phyloP scores from a whole-genome alignment of 2,329 filamentous ascomycete species.

The Orbilia ellipsospora region DNA sequence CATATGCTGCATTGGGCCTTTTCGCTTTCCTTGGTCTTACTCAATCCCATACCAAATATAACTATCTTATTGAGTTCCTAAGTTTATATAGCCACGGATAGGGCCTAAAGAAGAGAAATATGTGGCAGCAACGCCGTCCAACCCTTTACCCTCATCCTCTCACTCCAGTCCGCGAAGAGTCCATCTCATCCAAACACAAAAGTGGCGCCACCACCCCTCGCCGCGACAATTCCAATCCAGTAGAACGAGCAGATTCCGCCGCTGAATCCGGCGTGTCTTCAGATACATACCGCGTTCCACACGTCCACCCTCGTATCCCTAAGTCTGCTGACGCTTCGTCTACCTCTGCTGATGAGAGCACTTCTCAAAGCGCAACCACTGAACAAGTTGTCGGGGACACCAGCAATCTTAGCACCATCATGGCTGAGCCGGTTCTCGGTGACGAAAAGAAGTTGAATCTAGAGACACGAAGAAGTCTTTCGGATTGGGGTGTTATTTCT shows the following conservation, averaged over 20 bases:
- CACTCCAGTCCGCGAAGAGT: conserved; percentile 48
- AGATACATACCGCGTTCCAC: neutral
- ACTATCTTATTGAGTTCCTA: neutral
- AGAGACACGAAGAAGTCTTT: conserved; percentile 7
- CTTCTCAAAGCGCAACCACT: neutral
- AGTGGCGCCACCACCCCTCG: neutral
- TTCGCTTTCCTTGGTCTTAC: neutral
- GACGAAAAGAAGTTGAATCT: conserved; percentile 8
- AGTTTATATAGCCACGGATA: too few species aligned
- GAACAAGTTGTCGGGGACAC: neutral
- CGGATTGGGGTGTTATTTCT: conserved; percentile 9
- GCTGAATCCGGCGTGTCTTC: neutral
- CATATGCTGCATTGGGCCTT: neutral
- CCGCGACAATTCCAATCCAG: conserved; percentile 6
- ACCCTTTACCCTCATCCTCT: neutral
- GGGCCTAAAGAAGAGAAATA: neutral
- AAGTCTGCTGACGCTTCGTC: too few species aligned
- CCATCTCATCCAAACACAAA: conserved; percentile 20
- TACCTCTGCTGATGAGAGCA: neutral
- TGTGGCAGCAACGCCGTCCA: conserved; percentile 25
- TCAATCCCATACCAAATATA: neutral
- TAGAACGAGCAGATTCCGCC: conserved; percentile 1
- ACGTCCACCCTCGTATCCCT: too few species aligned
- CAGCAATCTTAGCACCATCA: conserved; percentile 12
- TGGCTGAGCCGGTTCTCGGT: conserved; percentile 27